Base-by-base conservation (phyloP, 2,329 filamentous ascomycete species). In the Paracamarosporium sp. region DNA sequence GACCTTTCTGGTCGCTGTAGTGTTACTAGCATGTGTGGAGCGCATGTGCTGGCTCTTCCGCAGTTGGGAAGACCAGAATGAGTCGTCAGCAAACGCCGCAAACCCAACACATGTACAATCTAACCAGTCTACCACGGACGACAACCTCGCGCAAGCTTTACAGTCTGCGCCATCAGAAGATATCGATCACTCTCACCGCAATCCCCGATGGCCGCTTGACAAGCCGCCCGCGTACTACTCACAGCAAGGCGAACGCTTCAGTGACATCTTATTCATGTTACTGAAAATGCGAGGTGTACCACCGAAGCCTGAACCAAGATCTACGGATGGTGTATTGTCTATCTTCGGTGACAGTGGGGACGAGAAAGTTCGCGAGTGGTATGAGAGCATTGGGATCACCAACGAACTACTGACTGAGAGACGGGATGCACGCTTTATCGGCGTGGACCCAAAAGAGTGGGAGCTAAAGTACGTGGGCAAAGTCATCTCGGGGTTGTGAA, bases 21-120 rank as follows among this genome's bases (percentile, higher is more conserved):
- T 88, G 15, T 75, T 88, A 0, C 75, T 88, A 24, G 85, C 83
- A 56, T 86, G 83, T 60, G 82, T 86, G 13, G 86, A 88, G 72
- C 80, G 85, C 53, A 85, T 85, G 73, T 83, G 83, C 66, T 85
- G 83, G 79, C 74, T 86, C 3, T 88, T 85, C 72, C 81, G 78
- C 30, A 80, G 77, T 1, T 85, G 82, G 82, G 81, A 85, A 46
- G 51, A 65, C 1, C 59, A 61, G 1, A 41, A 54, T 11, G n/a
- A 51, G 15, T 30, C 47, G 4, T 46, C 25, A 12, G 38, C 45
- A 3, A 57, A 51, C 5, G 44, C 41, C 28, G 35, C 55, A 0
- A 24, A 59, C 24, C n/a, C 44, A 50, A 30, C 35, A 9, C 22
- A 40, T 20, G 12, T 15, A 31, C 22, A 25, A 2, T 17, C 55